phyloP scores from a whole-genome alignment of 2,329 filamentous ascomycete species.

The Claviceps citrina region DNA sequence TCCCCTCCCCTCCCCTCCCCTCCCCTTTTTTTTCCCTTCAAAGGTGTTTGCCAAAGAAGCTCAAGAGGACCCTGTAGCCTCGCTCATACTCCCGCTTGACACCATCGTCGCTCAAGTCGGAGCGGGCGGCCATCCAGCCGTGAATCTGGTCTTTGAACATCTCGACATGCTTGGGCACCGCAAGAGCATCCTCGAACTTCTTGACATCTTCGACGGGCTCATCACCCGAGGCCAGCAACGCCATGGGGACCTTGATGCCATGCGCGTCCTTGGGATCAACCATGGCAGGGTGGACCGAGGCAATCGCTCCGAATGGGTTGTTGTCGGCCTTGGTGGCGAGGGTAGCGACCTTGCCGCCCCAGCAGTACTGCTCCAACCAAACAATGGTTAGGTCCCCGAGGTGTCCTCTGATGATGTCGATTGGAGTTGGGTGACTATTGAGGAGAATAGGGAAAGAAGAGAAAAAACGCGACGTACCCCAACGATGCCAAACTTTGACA shows the following conservation, averaged over 20 bases:
- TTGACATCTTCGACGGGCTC: conserved; percentile 40
- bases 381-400: neutral
- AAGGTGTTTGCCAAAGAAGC: conserved; percentile 41
- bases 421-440: neutral
- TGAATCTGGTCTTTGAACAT: conserved; percentile 53
- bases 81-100: conserved; percentile 47
- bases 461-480: conserved; percentile 31
- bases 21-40: conserved; percentile 7
- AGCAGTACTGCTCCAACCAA: conserved; percentile 37
- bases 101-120: conserved; percentile 38
- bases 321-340: conserved; percentile 32
- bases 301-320: conserved; percentile 41
- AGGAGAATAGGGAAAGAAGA: neutral
- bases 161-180: conserved; percentile 44
- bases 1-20: neutral
- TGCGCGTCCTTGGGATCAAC: conserved; percentile 46
- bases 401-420: neutral
- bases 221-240: conserved; percentile 50
- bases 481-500: conserved; percentile 44
- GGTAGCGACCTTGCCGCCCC: conserved; percentile 53
- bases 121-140: conserved; percentile 58
- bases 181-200: conserved; percentile 39
- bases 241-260: conserved; percentile 44
- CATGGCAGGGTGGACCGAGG: conserved; percentile 45
- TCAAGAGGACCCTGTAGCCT: conserved; percentile 42